phyloP scores from a whole-genome alignment of 495 filamentous ascomycete species.

The Usnea hakonensis region DNA sequence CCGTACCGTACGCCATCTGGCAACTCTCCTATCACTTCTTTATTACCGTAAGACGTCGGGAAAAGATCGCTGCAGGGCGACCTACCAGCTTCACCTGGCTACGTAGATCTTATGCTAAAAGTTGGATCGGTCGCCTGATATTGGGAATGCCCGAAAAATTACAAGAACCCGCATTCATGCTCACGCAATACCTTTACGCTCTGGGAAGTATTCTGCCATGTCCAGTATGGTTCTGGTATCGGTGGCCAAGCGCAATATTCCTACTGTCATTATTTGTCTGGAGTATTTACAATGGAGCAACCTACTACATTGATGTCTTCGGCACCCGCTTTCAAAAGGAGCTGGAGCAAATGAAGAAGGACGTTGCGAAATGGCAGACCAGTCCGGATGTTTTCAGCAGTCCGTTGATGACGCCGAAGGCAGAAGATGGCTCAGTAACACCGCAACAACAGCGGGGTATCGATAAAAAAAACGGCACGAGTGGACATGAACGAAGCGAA shows the following conservation, averaged over 20 bases:
- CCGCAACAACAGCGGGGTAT: constrained; percentile 11
- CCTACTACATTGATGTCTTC: constrained; percentile 96
- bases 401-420: constrained; percentile 34
- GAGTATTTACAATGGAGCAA: constrained; percentile 92
- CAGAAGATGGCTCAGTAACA: constrained; percentile 18
- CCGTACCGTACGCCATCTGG: constrained; percentile 86
- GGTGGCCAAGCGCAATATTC: constrained; percentile 69
- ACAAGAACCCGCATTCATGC: constrained; percentile 90
- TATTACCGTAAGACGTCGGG: constrained; percentile 83
- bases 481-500: constrained; percentile 16
- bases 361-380: constrained; percentile 83
- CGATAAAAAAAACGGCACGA: constrained; percentile 3
- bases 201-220: constrained; percentile 88
- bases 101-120: constrained; percentile 76
- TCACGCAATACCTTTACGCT: constrained; percentile 89
- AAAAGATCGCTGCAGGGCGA: constrained; percentile 91
- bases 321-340: constrained; percentile 96
- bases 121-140: constrained; percentile 79
- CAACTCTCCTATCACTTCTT: constrained; percentile 85
- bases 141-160: constrained; percentile 63
- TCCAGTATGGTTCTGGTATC: constrained; percentile 89
- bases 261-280: constrained; percentile 73
- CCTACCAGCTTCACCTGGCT: constrained; percentile 98
- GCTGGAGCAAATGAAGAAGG: constrained; percentile 78
- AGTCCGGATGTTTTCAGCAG: constrained; percentile 40